Base-by-base conservation (phyloP, 176 grass and related monocot genomes). In the bread wheat (Triticum aestivum) region DNA sequence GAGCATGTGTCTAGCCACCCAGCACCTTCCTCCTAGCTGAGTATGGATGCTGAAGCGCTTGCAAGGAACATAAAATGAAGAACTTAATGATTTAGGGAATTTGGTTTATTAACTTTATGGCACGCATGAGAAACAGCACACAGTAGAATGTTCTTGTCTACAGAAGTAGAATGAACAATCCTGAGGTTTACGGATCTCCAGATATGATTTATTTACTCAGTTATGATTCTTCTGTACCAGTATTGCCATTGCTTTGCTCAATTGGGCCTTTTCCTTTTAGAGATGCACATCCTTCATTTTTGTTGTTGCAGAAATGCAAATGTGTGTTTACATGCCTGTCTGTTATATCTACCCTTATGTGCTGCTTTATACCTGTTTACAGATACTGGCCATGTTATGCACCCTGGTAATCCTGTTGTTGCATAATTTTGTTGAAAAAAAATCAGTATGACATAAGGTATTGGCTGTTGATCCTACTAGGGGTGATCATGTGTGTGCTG, bases 361-460 rank as follows among this genome's bases (percentile, higher is more conserved):
- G 7, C 44, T 75, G 24, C 17, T 56, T 27, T 56, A 29, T 77
- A 58, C 27, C 74, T 77, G 74, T 56, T 33, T 49, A 11, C 47
- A 56, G 29, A 58, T 77, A 77, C 5, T 77, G 27, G 17, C 47
- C 49, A 77, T 77, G 18, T 10, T 34, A 45, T 76, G 15, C 26
- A 76, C 73, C 6, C 73, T 76, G 71, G 27, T 51, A 75, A 51
- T 75, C 73, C 14, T 52, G 14, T 76, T 76, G 17, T 76, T 76
- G 44, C 45, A 52, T 76, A 52, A 32, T 52, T 18, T 30, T 75
- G 23, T 52, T 76, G 44, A 76, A 14, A 75, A 77, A 56, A 26
- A 32, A 30, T 76, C 47, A 33, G 29, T 30, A 56, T 56, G 74
- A 20, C 9, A 77, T 26, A 56, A 56, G 29, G 29, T 77, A 76